phyloP scores from a whole-genome alignment of 371 early-diverging fungal species.

The Saksenaea vasiformis region DNA sequence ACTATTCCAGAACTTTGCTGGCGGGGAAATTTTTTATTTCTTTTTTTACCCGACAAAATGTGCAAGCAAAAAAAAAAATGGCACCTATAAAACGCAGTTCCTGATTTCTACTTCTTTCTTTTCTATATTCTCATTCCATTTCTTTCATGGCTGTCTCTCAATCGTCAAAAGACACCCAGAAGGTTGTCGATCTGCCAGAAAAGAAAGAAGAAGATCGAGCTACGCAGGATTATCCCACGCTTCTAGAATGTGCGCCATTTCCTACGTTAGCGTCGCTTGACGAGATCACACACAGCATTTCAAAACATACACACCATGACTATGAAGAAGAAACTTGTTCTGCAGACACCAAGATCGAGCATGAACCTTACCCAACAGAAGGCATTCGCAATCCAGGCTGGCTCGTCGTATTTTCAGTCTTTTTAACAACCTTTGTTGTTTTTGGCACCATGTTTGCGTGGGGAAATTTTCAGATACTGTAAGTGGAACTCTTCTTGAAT shows the following conservation, averaged over 20 bases:
- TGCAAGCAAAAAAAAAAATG: too few species aligned
- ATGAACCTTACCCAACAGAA: conserved; percentile 29
- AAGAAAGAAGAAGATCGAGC: neutral
- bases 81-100: neutral
- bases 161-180: neutral
- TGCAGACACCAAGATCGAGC: neutral
- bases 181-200: neutral
- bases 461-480: conserved; percentile 59
- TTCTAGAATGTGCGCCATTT: conserved; percentile 41
- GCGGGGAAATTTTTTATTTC: neutral
- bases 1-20: neutral
- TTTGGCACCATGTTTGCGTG: conserved; percentile 58
- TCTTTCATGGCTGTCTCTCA: neutral
- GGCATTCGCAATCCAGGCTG: conserved; percentile 47
- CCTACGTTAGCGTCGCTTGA: conserved; percentile 33
- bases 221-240: conserved; percentile 28
- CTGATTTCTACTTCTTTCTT: neutral
- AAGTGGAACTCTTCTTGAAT: conserved; percentile 9
- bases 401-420: conserved; percentile 50
- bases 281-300: conserved; percentile 38
- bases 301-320: conserved; percentile 8
- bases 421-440: conserved; percentile 59
- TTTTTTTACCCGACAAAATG: too few species aligned
- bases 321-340: neutral
- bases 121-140: neutral